phyloP scores from a whole-genome alignment of 805 yeast genomes.

The Isabelozyma rhagii region DNA sequence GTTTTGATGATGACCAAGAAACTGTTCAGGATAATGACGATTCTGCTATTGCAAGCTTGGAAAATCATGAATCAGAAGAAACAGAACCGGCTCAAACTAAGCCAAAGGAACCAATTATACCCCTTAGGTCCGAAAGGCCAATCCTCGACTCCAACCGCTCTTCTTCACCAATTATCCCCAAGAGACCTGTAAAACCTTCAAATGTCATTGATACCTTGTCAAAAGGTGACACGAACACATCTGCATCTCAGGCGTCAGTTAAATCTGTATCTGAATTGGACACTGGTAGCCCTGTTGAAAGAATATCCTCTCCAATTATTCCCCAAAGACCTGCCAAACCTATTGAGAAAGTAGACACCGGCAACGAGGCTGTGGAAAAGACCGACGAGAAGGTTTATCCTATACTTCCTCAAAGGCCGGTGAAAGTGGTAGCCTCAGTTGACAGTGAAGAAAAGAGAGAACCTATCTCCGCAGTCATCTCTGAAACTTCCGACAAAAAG shows the following conservation, averaged over 20 bases:
- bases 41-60: not conserved
- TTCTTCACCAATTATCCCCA: not conserved
- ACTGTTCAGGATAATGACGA: slow-evolving; percentile 21
- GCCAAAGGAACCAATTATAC: too few relatives aligned
- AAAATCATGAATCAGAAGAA: not conserved
- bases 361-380: not conserved
- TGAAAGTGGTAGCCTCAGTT: not conserved
- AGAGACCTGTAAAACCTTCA: not conserved
- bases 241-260: too few relatives aligned
- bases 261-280: too few relatives aligned
- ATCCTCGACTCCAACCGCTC: not conserved
- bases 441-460: too few relatives aligned
- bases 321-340: slow-evolving; percentile 4
- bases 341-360: not conserved
- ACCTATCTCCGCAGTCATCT: too few relatives aligned
- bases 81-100: not conserved
- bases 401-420: slow-evolving; percentile 7
- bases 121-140: too few relatives aligned
- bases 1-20: slow-evolving; percentile 29
- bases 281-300: not conserved
- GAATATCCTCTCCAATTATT: slow-evolving; percentile 2
- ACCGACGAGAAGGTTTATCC: not conserved
- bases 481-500: too few relatives aligned
- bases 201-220: too few relatives aligned
- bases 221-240: too few relatives aligned